Evolutionary conservation across 1,139 yeast genomes (phyloP).

Genomic region (Kazachstania sp.): DNA sequence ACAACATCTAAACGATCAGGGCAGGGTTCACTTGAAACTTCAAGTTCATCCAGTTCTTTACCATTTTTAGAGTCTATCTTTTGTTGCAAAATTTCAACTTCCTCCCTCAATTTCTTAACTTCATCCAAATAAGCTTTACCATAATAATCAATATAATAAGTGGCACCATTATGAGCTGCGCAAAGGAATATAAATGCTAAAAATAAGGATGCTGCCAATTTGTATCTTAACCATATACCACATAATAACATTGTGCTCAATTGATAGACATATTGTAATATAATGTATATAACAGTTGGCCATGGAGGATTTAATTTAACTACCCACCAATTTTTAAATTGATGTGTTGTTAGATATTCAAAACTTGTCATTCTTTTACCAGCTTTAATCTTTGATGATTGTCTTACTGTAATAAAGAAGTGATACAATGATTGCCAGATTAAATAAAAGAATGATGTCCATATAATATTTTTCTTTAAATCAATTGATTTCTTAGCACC

Average conservation of each 20-base stretch:
- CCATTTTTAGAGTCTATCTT: conserved; percentile 11
- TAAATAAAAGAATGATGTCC: conserved; percentile 78
- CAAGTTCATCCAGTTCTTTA: not conserved
- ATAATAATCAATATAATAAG: conserved; percentile 84
- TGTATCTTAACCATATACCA: conserved; percentile 74
- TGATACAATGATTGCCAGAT: conserved; percentile 91
- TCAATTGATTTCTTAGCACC: conserved; percentile 66
- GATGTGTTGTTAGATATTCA: conserved; percentile 69
- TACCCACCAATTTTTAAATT: conserved; percentile 56
- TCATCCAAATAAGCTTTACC: conserved; percentile 82
- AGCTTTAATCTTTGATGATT: conserved; percentile 70
- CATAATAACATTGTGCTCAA: conserved; percentile 81
- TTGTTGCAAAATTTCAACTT: conserved; percentile 49
- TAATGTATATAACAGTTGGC: conserved; percentile 77
- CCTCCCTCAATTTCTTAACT: conserved; percentile 58
- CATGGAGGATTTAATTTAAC: conserved; percentile 80
- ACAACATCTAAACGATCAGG: not conserved
- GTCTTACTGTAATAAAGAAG: conserved; percentile 77
- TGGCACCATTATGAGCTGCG: conserved; percentile 90
- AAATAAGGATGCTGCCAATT: conserved; percentile 59
- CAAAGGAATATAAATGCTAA: conserved; percentile 61
- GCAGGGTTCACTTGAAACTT: not conserved
- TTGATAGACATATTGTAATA: conserved; percentile 83
- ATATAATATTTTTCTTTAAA: conserved; percentile 58
- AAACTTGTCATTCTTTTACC: conserved; percentile 80